phyloP scores from a whole-genome alignment of 106 monocot genomes.

The Allium sativum region DNA sequence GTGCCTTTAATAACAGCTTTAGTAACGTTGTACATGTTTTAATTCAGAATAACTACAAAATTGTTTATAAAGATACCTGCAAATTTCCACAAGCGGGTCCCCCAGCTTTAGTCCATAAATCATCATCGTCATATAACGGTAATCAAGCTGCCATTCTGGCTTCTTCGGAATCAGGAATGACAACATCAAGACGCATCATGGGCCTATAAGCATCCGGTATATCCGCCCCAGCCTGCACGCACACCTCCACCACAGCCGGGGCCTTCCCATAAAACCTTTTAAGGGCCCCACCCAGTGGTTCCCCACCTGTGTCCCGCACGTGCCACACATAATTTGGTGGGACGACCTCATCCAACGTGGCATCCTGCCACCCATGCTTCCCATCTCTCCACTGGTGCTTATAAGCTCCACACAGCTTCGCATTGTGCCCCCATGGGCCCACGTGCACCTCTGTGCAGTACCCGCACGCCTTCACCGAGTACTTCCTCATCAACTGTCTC shows the following conservation, averaged over 20 bases:
- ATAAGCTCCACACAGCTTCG: conserved; percentile 87
- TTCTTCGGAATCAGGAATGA: conserved; percentile 76
- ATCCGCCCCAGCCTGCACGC: conserved; percentile 85
- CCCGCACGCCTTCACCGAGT: conserved; percentile 80
- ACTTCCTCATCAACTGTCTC: conserved; percentile 65
- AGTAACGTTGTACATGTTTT: too few relatives aligned
- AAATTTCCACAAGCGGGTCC: too few relatives aligned
- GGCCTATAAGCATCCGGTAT: conserved; percentile 64
- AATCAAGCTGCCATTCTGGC: conserved; percentile 42
- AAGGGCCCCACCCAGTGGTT: conserved; percentile 32
- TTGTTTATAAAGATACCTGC: too few relatives aligned
- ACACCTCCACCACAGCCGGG: conserved; percentile 78
- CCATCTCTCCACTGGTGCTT: conserved; percentile 98
- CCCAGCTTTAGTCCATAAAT: too few relatives aligned
- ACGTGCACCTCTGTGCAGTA: conserved; percentile 95
- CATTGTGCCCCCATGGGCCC: conserved; percentile 92
- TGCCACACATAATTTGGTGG: conserved; percentile 90
- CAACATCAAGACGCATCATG: conserved; percentile 86
- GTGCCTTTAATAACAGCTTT: too few relatives aligned
- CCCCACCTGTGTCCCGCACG: conserved; percentile 35
- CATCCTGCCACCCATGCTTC: conserved; percentile 95
- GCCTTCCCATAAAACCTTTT: conserved; percentile 84
- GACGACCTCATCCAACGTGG: conserved; percentile 66
- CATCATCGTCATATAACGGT: too few relatives aligned
- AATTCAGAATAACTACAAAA: too few relatives aligned